Evolutionary conservation across 2,329 filamentous ascomycete species (phyloP), one percentile per base, ranked within the genome.

Genomic region (Ophiosphaerella narmari): DNA sequence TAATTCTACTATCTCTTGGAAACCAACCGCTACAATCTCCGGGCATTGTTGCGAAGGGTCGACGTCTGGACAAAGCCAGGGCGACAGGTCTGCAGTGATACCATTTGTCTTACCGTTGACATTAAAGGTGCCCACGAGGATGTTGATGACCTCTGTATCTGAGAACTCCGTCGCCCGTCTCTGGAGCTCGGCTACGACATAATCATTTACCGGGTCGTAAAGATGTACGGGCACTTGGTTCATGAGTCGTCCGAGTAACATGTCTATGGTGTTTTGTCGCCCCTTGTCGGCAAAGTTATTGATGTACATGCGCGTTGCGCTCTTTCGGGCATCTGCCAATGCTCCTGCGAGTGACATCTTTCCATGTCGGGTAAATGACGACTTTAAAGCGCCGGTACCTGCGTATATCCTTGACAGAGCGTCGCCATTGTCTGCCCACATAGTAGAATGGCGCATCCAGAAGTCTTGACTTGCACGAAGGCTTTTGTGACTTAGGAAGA

Each of bases 361-460:
- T 31, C 94, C 94, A 66, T 89, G 86, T 48, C 94, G 83, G 1
- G 94, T 99, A 63, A 96, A 97, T 0, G 92, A 97, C 2, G 91
- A 92, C 72, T 97, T 99, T 38, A 99, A 78, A 13, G 94, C 94
- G 4, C 94, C 94, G 3, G 94, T 99, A 21, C 94, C 94, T 7
- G 94, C 94, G 70, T 99, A 99, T 23, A 97, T 97, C 66, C 91
- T 90, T 11, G 92, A 97, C 40, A 99, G 75, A 5, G 89, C 88
- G 76, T 99, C 94, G 18, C 94, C 94, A 67, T 97, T 97, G 73
- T 99, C 94, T 31, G 94, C 94, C 94, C 94, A 99, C 1, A 99
- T 80, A 53, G 86, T 94, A 7, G 91, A 92, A 75, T 99, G 94
- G 41, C 90, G 82, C 75, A 90, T 88, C 89, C 92, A 96, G 64